Evolutionary conservation across 257 asterid species (phyloP).

Genomic region (Salvia rosmarinus): DNA sequence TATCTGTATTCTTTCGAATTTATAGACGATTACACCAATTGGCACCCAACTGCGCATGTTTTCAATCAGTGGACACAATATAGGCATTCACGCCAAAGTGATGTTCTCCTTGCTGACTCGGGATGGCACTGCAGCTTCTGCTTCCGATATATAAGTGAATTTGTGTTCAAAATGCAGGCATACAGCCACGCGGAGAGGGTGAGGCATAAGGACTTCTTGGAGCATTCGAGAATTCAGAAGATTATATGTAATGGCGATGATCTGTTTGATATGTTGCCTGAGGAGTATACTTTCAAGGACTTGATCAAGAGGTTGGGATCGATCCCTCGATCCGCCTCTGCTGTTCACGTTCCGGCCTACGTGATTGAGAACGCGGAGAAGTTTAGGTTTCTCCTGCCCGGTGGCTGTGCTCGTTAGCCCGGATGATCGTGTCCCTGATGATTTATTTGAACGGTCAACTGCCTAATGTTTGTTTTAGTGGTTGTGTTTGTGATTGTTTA

Average conservation of each 20-base stretch:
- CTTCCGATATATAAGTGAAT: constrained; percentile 37
- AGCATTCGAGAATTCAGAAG: constrained; percentile 68
- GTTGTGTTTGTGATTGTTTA: too few relatives aligned
- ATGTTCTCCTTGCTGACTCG: constrained; percentile 72
- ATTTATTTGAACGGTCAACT: not conserved
- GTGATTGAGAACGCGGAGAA: constrained; percentile 72
- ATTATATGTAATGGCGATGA: constrained; percentile 77
- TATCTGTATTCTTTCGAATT: constrained; percentile 86
- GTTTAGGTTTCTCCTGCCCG: constrained; percentile 83
- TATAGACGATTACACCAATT: constrained; percentile 78
- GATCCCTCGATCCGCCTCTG: constrained; percentile 75
- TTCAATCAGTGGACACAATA: constrained; percentile 66
- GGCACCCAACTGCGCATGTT: constrained; percentile 74
- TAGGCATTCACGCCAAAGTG: constrained; percentile 69
- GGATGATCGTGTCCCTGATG: constrained; percentile 4
- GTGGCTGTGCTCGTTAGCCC: constrained; percentile 69
- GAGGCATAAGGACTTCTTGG: constrained; percentile 45
- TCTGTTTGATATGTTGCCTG: constrained; percentile 89
- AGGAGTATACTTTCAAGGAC: constrained; percentile 82
- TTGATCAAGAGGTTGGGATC: constrained; percentile 86
- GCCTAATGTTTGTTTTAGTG: not conserved
- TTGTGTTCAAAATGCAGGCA: constrained; percentile 40
- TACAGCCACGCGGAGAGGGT: constrained; percentile 44
- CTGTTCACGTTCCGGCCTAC: constrained; percentile 79
- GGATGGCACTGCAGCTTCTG: constrained; percentile 99